Evolutionary conservation across 2,329 filamentous ascomycete species (phyloP), one percentile per base, ranked within the genome.

Genomic region (Claviceps sp.): DNA sequence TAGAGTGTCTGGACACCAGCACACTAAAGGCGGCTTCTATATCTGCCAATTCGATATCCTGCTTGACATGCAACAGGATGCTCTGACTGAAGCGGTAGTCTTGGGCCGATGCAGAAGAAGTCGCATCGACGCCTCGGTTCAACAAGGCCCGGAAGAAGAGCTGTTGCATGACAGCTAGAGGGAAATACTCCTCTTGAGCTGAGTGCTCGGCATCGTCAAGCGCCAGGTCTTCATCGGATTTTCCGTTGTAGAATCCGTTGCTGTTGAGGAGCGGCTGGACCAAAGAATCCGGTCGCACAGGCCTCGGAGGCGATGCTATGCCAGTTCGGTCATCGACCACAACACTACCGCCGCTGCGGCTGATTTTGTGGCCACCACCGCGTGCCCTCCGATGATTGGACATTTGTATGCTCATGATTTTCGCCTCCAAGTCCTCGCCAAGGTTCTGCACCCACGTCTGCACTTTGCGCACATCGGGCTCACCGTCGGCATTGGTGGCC

Each of bases 371-470:
- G 16, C 47, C n/a, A 13, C 42, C 26, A 13, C 36, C 29, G 22
- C 2, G 37, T 14, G 38, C 11, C 39, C 45, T 45, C 34, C 64
- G 58, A 34, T 72, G 71, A 64, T 72, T 68, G 40, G 65, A 65
- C 29, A 75, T 64, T 47, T 71, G 69, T 40, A 75, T 61, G 47
- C 66, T 67, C 61, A 73, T 66, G 43, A 77, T 71, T 47, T 70
- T 71, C 43, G 68, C 65, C 56, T 75, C 70, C 23, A 67, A 55
- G 29, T 70, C 65, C 50, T 75, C 68, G 53, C 74, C 73, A 46
- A 73, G 69, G 55, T 78, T 77, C 60, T 78, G 74, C 26, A 71
- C 70, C 76, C 76, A 78, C 3, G 72, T 76, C 53, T 75, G 74
- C 44, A 78, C 57, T 52, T 65, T 67, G 36, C 73, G 66, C 43